Percentiles rank a stretch among this genome's conserved stretches.
phyloP scores from a whole-genome alignment of 129 eudicot species.

The Arctium minus region DNA sequence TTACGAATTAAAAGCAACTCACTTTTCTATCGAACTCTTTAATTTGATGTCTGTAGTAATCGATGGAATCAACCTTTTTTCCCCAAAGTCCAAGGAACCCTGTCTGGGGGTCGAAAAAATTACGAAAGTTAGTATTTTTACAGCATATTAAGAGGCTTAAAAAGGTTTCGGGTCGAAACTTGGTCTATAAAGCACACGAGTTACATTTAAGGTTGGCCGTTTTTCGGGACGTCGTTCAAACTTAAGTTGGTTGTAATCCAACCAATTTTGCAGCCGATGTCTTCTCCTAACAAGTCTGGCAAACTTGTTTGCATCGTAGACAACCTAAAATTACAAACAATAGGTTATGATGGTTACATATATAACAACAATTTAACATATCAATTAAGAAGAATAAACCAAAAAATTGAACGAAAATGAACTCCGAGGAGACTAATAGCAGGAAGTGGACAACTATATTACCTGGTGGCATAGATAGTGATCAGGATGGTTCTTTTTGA shows the following conservation, averaged over 20 bases:
- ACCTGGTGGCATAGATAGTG: constrained; percentile 95
- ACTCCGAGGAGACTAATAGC: background rate
- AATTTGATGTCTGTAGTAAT: constrained; percentile 63
- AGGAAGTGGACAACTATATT: background rate
- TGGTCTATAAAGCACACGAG: background rate
- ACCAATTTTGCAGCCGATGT: constrained; percentile 85
- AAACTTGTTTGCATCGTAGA: constrained; percentile 90
- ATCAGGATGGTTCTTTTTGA: constrained; percentile 75
- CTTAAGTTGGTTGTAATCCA: constrained; percentile 84
- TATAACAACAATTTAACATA: background rate
- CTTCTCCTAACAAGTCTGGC: constrained; percentile 70
- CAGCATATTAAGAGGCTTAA: background rate
- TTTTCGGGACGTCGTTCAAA: constrained; percentile 76
- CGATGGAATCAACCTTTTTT: constrained; percentile 74
- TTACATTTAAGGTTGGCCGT: constrained; percentile 75
- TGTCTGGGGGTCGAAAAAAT: constrained; percentile 40
- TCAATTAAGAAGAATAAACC: background rate
- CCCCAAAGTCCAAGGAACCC: constrained; percentile 98
- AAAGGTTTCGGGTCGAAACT: background rate
- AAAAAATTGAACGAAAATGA: background rate
- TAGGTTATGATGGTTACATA: background rate
- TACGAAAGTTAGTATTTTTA: background rate
- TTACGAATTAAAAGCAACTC: constrained; percentile 24
- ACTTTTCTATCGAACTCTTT: constrained; percentile 62
- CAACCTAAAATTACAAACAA: constrained; percentile 53